A percentile compares a stretch with the other conserved stretches of the same genome.
phyloP scores from a whole-genome alignment of 495 filamentous ascomycete species.

The Aspergillus kassunensis region DNA sequence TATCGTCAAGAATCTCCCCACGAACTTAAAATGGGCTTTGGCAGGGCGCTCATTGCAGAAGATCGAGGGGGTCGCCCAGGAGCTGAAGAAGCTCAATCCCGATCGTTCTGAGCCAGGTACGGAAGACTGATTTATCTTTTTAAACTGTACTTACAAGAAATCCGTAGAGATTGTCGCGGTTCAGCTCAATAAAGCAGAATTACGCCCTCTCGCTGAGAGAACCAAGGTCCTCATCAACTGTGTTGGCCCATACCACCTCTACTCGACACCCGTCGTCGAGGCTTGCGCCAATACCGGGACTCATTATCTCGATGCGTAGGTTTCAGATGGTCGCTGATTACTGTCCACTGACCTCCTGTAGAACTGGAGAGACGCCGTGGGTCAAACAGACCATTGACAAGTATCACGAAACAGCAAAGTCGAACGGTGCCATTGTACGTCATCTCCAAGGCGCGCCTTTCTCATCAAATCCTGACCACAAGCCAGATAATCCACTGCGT shows the following conservation, averaged over 20 bases:
- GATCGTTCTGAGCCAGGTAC: conserved; percentile 68
- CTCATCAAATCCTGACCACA: conserved; percentile 19
- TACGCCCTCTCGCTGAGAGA: conserved; percentile 66
- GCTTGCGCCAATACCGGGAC: conserved; percentile 88
- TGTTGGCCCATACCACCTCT: conserved; percentile 75
- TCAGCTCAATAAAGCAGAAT: conserved; percentile 57
- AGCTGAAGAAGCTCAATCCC: conserved; percentile 61
- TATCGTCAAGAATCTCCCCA: conserved; percentile 69
- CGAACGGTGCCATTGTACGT: conserved; percentile 67
- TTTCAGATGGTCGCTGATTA: neutral
- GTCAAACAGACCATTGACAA: conserved; percentile 73
- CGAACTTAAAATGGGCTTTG: conserved; percentile 82
- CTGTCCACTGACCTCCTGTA: conserved; percentile 23
- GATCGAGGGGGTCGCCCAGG: conserved; percentile 61
- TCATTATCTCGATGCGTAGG: conserved; percentile 78
- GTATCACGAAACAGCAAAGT: conserved; percentile 70
- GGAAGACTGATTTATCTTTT: conserved; percentile 13
- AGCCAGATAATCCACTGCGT: conserved; percentile 76
- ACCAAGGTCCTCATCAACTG: conserved; percentile 77
- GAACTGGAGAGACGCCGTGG: conserved; percentile 84
- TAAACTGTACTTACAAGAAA: conserved; percentile 11
- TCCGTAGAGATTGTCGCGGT: conserved; percentile 57
- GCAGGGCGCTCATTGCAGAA: conserved; percentile 76
- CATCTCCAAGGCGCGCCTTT: neutral
- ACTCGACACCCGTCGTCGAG: conserved; percentile 76